phyloP scores from a whole-genome alignment of 805 yeast species.

The Wickerhamomyces bisporus region DNA sequence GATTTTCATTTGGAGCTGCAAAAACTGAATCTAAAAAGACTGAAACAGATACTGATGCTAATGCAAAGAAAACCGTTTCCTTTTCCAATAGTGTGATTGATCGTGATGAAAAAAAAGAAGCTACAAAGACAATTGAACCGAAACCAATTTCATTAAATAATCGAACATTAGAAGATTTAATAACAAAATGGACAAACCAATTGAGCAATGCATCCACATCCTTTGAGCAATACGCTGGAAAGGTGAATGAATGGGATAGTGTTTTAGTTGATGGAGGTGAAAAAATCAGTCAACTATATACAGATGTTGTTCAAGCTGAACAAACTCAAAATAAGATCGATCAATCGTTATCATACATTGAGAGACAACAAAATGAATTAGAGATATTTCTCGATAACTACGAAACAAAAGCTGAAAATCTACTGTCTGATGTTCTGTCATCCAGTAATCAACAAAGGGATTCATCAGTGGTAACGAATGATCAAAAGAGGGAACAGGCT shows the following conservation, averaged over 20 bases:
- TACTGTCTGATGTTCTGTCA: slow-evolving; percentile 31
- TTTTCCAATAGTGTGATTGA: slow-evolving; percentile 21
- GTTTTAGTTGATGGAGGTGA: slow-evolving; percentile 81
- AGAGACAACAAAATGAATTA: slow-evolving; percentile 87
- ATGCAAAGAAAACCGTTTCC: slow-evolving; percentile 23
- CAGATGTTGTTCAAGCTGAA: slow-evolving; percentile 77
- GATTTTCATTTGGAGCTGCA: slow-evolving; percentile 14
- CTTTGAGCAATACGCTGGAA: slow-evolving; percentile 69
- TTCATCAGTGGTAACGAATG: slow-evolving; percentile 47
- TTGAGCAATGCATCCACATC: slow-evolving; percentile 66
- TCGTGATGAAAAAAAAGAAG: slow-evolving; percentile 29
- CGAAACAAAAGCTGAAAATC: slow-evolving; percentile 43
- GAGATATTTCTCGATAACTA: slow-evolving; percentile 78
- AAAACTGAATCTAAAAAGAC: slow-evolving; percentile 16
- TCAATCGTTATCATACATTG: slow-evolving; percentile 79
- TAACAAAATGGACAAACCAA: slow-evolving; percentile 90
- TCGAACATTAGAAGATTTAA: slow-evolving; percentile 87
- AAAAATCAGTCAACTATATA: slow-evolving; percentile 70
- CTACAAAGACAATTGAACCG: slow-evolving; percentile 55
- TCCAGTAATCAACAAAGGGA: slow-evolving; percentile 25
- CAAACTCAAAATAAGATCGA: slow-evolving; percentile 81
- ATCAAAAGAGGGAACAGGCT: slow-evolving; percentile 84
- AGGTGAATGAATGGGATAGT: slow-evolving; percentile 82
- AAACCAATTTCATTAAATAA: slow-evolving; percentile 77
- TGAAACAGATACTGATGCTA: slow-evolving; percentile 11